Evolutionary conservation across 176 grass and related monocot genomes (phyloP).

Genomic region (barley (Hordeum vulgare)): DNA sequence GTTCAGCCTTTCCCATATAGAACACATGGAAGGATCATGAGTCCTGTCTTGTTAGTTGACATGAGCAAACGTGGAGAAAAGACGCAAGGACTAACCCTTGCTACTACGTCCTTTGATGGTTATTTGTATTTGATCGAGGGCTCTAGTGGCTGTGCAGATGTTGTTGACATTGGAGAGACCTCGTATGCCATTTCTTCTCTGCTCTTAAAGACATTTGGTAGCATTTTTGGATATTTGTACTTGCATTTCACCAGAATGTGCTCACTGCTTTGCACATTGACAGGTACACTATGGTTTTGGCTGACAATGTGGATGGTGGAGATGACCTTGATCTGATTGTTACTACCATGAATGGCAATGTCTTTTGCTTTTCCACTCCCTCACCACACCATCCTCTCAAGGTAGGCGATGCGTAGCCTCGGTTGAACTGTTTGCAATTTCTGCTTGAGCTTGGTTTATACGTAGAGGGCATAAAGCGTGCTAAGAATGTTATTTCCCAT

Average conservation of each 20-base stretch:
- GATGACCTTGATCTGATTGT: constrained; percentile 98
- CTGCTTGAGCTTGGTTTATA: constrained; percentile 7
- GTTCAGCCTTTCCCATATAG: constrained; percentile 77
- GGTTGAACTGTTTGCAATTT: neutral
- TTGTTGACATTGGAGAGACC: constrained; percentile 92
- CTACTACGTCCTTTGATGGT: constrained; percentile 83
- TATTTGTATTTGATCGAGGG: constrained; percentile 96
- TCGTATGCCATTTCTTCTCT: constrained; percentile 48
- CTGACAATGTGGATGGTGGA: constrained; percentile 93
- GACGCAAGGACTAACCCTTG: constrained; percentile 68
- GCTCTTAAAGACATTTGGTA: constrained; percentile 13
- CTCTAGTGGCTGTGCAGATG: constrained; percentile 81
- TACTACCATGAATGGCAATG: constrained; percentile 96
- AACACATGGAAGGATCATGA: constrained; percentile 90
- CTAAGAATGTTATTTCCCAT: neutral
- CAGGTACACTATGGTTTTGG: constrained; percentile 98
- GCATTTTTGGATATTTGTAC: neutral
- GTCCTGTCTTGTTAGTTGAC: constrained; percentile 73
- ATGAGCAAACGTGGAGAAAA: constrained; percentile 55
- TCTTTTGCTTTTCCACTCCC: constrained; percentile 95
- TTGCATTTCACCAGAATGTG: neutral
- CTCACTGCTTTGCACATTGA: constrained; percentile 22
- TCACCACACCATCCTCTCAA: constrained; percentile 95
- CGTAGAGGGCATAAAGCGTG: neutral
- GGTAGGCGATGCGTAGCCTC: constrained; percentile 28